Evolutionary conservation across 2,329 filamentous ascomycete species (phyloP), one percentile per base, ranked within the genome.

Genomic region (Coniochaeta ligniaria): DNA sequence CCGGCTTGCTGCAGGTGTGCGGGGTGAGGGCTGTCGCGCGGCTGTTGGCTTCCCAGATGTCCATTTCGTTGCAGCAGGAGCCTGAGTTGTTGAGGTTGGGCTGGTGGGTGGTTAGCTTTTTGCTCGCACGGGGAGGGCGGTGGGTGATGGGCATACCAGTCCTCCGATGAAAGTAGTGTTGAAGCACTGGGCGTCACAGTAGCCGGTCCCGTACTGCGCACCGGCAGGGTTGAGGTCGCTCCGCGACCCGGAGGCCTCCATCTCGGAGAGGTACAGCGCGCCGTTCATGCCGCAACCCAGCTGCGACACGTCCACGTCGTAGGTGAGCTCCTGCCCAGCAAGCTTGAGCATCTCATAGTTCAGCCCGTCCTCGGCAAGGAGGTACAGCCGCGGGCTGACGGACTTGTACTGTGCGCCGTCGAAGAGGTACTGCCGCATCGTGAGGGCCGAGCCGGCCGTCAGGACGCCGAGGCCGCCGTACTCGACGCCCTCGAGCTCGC

Each of bases 221-320:
- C 83, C 83, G 43, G 80, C 83, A 60, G 77, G 77, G 72, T 82
- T 82, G 60, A 65, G 74, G 0, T 75, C 66, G 69, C 78, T 81
- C 63, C 78, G 61, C 31, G 83, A 84, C 66, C 85, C 85, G 65
- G 85, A 82, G 3, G 77, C 73, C 24, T 84, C 80, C 84, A 88
- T 88, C 67, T 80, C 74, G 36, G 81, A 77, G 36, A 88, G 80
- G 74, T 87, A 87, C 47, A 87, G 71, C 24, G 84, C 84, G 60
- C 84, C 85, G 72, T 88, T 87, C 65, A 87, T 73, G 61, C 86
- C 86, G 66, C 85, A 88, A 57, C 80, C 80, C n/a, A 86, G 75
- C 63, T 79, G 77, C 54, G 83, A 86, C 47, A 85, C 77, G 70
- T 88, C 84, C n/a, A 87, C 83, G 60, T 86, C 83, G 63, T 87